Conservation (phyloP, 495 filamentous ascomycete species). For the Penicillium fimorum region DNA sequence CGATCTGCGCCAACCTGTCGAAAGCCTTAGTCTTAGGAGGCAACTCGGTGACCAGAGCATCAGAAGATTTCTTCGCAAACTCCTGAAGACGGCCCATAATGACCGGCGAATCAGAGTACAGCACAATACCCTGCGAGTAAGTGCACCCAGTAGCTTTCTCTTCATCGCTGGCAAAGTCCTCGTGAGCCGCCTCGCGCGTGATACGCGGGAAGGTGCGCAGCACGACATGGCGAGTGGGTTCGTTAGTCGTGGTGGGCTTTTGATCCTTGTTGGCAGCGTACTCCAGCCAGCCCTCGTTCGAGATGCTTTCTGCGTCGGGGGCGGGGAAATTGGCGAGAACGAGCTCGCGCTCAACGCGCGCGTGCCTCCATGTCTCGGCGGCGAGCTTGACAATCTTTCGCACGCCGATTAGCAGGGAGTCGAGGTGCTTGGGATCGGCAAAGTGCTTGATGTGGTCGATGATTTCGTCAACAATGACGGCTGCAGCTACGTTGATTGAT, state of each 20-base stretch:
- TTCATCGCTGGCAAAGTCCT: constrained; percentile 45
- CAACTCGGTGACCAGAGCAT: constrained; percentile 24
- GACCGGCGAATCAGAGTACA: constrained; percentile 56
- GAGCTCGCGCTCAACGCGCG: constrained; percentile 60
- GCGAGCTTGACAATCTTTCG: constrained; percentile 61
- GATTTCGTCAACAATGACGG: constrained; percentile 61
- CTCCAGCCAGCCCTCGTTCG: constrained; percentile 49
- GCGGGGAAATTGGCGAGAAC: constrained; percentile 55
- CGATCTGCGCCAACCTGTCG: constrained; percentile 8
- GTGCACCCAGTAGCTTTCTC: constrained; percentile 44
- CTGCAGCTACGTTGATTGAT: constrained; percentile 58
- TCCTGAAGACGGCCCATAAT: constrained; percentile 51
- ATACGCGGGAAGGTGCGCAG: constrained; percentile 57
- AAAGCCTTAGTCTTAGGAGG: constrained; percentile 14
- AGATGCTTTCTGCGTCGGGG: constrained; percentile 40
- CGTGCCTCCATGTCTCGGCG: constrained; percentile 63
- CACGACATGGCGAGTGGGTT: constrained; percentile 43
- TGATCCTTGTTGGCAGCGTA: constrained; percentile 33
- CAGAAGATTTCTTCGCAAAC: constrained; percentile 40
- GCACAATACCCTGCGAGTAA: constrained; percentile 51
- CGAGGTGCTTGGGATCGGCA: constrained; percentile 53
- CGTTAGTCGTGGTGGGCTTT: constrained; percentile 20
- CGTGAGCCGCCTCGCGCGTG: constrained; percentile 54
- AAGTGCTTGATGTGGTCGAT: constrained; percentile 58
- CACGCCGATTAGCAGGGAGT: constrained; percentile 51